phyloP scores from a whole-genome alignment of 73 alveolate genomes.

The Urostyla sp. region DNA sequence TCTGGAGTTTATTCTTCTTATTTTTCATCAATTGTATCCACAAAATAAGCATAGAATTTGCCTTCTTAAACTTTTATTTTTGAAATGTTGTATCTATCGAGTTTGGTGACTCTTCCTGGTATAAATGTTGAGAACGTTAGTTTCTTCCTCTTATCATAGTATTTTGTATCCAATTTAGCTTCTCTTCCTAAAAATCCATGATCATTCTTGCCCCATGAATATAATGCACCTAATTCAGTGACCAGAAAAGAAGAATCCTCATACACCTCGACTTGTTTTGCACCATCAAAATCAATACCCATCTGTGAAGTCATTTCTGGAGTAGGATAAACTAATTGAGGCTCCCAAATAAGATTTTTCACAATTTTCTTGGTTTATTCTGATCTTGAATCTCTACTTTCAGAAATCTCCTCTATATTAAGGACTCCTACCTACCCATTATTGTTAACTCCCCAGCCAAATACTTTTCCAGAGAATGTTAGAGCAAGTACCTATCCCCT shows the following conservation, averaged over 20 bases:
- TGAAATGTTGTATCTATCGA: slow-evolving; percentile 24
- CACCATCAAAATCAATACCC: slow-evolving; percentile 24
- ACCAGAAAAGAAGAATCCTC: slow-evolving; percentile 44
- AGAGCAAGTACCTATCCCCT: slow-evolving; percentile 31
- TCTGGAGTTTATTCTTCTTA: slow-evolving; percentile 12
- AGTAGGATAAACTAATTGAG: slow-evolving; percentile 37
- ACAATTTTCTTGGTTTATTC: neutral
- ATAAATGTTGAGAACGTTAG: slow-evolving; percentile 51
- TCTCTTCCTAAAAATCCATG: slow-evolving; percentile 47
- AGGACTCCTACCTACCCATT: slow-evolving; percentile 43
- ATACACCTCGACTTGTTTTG: slow-evolving; percentile 13
- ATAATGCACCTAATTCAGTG: slow-evolving; percentile 42
- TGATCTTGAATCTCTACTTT: neutral
- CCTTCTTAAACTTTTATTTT: slow-evolving; percentile 21
- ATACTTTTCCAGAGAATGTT: slow-evolving; percentile 39
- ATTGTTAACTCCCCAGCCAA: slow-evolving; percentile 50
- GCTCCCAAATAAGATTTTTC: neutral
- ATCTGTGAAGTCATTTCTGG: slow-evolving; percentile 21
- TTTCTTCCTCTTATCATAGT: slow-evolving; percentile 25
- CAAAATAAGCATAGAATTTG: slow-evolving; percentile 39
- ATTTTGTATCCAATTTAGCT: slow-evolving; percentile 34
- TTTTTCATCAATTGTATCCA: neutral
- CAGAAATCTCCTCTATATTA: neutral
- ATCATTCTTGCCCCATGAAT: slow-evolving; percentile 55
- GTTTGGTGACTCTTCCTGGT: slow-evolving; percentile 45